Conservation (phyloP, 495 filamentous ascomycete species). For the Friedmanniomyces endolithicus region DNA sequence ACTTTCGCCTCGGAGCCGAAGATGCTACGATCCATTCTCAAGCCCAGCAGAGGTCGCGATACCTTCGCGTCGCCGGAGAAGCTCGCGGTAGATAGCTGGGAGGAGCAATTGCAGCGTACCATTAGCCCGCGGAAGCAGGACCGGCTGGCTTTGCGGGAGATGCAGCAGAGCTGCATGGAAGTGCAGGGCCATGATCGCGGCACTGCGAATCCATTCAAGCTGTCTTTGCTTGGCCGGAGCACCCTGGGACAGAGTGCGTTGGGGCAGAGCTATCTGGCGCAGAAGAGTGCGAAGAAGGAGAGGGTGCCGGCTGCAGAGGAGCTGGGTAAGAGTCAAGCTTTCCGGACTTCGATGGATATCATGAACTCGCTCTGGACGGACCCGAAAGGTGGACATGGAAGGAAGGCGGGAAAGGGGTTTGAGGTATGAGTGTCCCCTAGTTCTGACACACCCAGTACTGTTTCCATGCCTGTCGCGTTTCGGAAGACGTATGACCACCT, state of each 20-base stretch:
- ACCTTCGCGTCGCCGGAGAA: conserved; percentile 26
- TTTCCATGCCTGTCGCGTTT: neutral
- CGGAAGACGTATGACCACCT: neutral
- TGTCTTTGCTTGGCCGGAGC: conserved; percentile 7
- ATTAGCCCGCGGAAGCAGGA: conserved; percentile 83
- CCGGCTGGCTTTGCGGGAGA: conserved; percentile 51
- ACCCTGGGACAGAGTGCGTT: conserved; percentile 10
- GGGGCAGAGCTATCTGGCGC: conserved; percentile 15
- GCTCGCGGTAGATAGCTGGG: conserved; percentile 54
- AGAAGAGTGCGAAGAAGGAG: conserved; percentile 31
- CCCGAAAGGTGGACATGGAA: conserved; percentile 38
- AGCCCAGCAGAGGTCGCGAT: conserved; percentile 22
- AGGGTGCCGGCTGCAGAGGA: conserved; percentile 27
- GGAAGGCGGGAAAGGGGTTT: conserved; percentile 46
- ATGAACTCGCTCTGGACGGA: conserved; percentile 80
- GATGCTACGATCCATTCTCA: conserved; percentile 39
- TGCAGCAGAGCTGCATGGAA: conserved; percentile 43
- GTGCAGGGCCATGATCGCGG: conserved; percentile 26
- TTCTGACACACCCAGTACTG: neutral
- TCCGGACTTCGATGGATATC: conserved; percentile 71
- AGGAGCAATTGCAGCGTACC: conserved; percentile 78
- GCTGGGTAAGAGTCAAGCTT: conserved; percentile 34
- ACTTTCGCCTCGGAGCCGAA: conserved; percentile 55
- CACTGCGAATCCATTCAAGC: conserved; percentile 11
- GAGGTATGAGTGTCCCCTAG: conserved; percentile 48